Evolutionary conservation across 257 asterid genomes (phyloP).

Genomic region (Capsicum pubescens): DNA sequence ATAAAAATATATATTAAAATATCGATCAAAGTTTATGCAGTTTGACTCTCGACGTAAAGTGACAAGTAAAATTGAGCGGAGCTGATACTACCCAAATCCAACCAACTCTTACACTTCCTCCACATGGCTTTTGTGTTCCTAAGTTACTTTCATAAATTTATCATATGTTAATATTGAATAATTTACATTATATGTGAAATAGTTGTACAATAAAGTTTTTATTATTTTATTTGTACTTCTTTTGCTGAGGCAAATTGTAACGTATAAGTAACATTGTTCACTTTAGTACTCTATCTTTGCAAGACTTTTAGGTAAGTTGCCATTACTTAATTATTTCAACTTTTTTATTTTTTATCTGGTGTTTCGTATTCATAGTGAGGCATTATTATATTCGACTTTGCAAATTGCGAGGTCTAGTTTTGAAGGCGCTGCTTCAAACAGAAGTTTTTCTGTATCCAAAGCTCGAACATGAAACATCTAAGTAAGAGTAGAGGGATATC

Average conservation of each 20-base stretch:
- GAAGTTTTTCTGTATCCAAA: too few relatives aligned
- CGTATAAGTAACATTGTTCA: constrained; percentile 35
- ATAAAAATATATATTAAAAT: too few relatives aligned
- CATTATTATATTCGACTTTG: background rate
- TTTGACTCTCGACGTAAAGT: too few relatives aligned
- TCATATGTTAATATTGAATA: background rate
- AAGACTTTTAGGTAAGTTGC: background rate
- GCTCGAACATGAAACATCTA: fast-evolving
- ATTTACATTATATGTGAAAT: background rate
- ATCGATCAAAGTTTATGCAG: too few relatives aligned
- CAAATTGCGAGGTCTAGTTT: background rate
- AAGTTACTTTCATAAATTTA: background rate
- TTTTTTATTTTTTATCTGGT: too few relatives aligned
- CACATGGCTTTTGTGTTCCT: constrained; percentile 34
- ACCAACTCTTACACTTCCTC: constrained; percentile 20
- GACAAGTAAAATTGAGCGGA: too few relatives aligned
- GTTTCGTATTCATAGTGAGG: too few relatives aligned
- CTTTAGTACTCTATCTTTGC: constrained; percentile 32
- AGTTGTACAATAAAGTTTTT: constrained; percentile 3
- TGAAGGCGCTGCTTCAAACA: too few relatives aligned
- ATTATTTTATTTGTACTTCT: background rate
- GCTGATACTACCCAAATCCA: too few relatives aligned
- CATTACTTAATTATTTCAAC: background rate
- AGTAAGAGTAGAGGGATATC: background rate
- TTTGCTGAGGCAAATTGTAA: constrained; percentile 27